Percentiles rank a stretch among this genome's conserved stretches.
Conservation (phyloP, 345 rosid species). For the Eucalyptus erythrocorys region DNA sequence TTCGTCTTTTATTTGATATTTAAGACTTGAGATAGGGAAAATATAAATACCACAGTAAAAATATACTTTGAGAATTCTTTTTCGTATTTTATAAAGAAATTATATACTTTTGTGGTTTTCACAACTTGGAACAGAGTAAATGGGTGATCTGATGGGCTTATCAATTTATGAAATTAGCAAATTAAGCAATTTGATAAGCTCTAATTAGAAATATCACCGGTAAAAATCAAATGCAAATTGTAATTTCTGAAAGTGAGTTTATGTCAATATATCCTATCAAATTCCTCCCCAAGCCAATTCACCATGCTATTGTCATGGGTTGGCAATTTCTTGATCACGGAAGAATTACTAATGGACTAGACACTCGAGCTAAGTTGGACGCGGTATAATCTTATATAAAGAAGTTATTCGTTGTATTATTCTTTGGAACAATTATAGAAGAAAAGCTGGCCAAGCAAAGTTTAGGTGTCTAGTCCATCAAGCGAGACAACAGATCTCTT, state of each 20-base stretch:
- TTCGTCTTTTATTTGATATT: background rate
- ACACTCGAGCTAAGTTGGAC: fast-evolving
- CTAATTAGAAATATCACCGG: background rate
- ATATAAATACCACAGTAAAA: fast-evolving
- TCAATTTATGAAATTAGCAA: background rate
- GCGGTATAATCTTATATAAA: too few relatives aligned
- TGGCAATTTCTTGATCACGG: fast-evolving
- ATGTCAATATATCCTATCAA: background rate
- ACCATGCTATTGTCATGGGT: background rate
- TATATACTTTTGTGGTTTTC: background rate
- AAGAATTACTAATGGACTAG: too few relatives aligned
- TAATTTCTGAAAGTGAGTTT: background rate
- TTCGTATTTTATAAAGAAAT: background rate
- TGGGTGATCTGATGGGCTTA: background rate
- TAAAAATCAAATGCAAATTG: background rate
- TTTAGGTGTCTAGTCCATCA: fast-evolving
- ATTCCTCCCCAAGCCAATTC: background rate
- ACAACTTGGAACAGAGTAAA: background rate
- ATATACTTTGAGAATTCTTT: background rate
- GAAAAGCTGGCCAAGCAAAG: fast-evolving
- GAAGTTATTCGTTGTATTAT: too few relatives aligned
- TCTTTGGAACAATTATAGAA: too few relatives aligned
- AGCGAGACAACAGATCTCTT: fast-evolving
- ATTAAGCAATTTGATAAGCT: background rate
- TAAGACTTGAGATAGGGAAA: background rate